Base-by-base conservation (phyloP, 495 filamentous ascomycete species). In the Geoglossum glabrum region DNA sequence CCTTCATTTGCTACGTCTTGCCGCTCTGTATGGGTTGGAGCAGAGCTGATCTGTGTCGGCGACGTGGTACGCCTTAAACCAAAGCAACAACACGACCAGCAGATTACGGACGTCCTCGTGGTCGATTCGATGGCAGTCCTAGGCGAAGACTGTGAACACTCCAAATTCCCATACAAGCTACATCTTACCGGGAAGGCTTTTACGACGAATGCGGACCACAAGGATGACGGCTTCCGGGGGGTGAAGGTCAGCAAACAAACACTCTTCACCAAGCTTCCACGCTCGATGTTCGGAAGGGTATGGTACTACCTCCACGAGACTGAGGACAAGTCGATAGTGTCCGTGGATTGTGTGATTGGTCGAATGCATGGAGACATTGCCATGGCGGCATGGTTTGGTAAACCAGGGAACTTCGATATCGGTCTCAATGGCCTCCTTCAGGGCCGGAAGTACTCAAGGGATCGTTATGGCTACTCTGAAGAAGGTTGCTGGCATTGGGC, bases 21-120 rank as follows among this genome's bases (percentile, higher is more conserved):
- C 59, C 67, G 70, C 50, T 80, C 77, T 1, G 71, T 81, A 33
- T 84, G 71, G 57, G 62, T 83, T 1, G 80, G 80, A 0, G 59
- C 73, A 4, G 80, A 84, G 59, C 64, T 80, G 7, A 50, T 82
- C 1, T 60, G 69, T 11, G 63, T 77, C 21, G 74, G 73, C 3
- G 80, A 84, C 60, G 67, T 70, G 1, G 70, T 81, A 1, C 75
- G 78, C 19, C 31, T 56, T 15, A 27, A 38, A n/a, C 36, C n/a
- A 8, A 26, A n/a, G 34, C 8, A 49, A 3, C 49, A 33, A 9
- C 49, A 27, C 17, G n/a, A 19, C n/a, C 40, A 45, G n/a, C 36
- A 45, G 1, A 68, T 76, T 5, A 72, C 64, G 0, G 76, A 81
- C 38, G 72, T 83, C 19, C 69, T 82, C 64, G 64, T 77, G 27